Evolutionary conservation across 352 stramenopile species (phyloP), one percentile per base, ranked within the genome.

Genomic region (Pythium dissotocum): DNA sequence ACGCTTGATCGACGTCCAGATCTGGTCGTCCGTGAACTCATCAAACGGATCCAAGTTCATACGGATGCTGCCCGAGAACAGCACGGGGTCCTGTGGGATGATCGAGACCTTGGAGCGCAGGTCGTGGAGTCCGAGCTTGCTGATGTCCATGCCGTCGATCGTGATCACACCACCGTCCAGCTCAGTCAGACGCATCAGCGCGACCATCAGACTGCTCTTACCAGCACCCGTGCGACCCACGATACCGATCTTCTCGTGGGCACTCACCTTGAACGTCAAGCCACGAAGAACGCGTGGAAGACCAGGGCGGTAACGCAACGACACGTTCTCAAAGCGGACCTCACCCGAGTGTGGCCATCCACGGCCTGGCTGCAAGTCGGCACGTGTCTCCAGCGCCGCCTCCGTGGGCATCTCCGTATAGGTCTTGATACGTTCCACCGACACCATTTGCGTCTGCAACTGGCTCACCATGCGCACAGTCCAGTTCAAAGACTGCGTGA

Each of bases 41-140:
- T 81, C 63, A 55, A 94, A 96, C 57, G 94, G 93, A 75, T 98
- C 92, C 13, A 98, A 73, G 78, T 98, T 98, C 35, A 78, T 85
- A 18, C 90, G 79, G 18, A 98, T 75, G 8, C 79, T 93, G 16
- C 94, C 94, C 28, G 77, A 87, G 70, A 98, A 98, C n/a, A 98
- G 69, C 2, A 98, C 88, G 16, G 94, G 93, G 63, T 98, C 91
- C 58, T 81, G 75, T 6, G 95, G 95, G 55, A 98, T 81, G 40
- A 81, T 81, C n/a, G 65, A 58, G 3, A 81, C 48, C 9, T 60
- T 71, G 5, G 49, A 58, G 16, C 75, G 71, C 14, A 81, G 18
- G 26, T 77, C 70, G 44, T 69, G 58, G 33, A 81, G 58, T 24
- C 63, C 58, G 21, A 81, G 44, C 35, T 60, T 58, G 51, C 73